Evolutionary conservation across 2,329 filamentous ascomycete species (phyloP), one percentile per base, ranked within the genome.

Genomic region (Talaromyces sp.): DNA sequence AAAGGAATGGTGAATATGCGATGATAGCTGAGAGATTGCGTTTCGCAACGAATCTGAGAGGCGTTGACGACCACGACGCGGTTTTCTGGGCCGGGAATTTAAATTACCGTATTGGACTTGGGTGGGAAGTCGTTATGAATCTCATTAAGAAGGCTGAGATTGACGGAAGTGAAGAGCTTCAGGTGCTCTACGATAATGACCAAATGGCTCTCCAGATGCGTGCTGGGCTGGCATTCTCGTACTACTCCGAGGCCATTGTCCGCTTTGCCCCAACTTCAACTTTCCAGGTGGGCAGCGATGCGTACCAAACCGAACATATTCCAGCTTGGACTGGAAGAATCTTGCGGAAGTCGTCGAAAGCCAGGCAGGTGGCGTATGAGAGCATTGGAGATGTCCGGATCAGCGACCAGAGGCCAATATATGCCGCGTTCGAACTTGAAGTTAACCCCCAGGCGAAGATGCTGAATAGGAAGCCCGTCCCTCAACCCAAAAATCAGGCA

Each of bases 291-390:
- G 92, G 91, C 32, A 90, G 86, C 3, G 92, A 98, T 73, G 84
- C 84, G 57, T 99, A 97, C 73, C 95, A 99, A 74, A 93, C 90
- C 10, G 97, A 93, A 84, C 91, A 80, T 17, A 97, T 98, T 64
- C 95, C 95, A 2, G 95, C 95, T 0, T 99, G 95, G 95, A 97
- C 93, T 63, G 95, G 99, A 75, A 90, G 95, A 39, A 90, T 99
- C 53, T 79, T 99, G 9, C 88, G 91, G 62, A 96, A 93, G 77
- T 95, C 95, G 7, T 80, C 84, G 63, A 93, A 92, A 68, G 83
- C 98, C 39, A 87, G 88, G 47, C 95, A 98, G 72, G 80, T 90
- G 10, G 84, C 39, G 17, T 44, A 44, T 19, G 39, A 44, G 2
- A 44, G 39, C 4, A 17, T 17, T 19, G n/a, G 39, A n/a, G n/a